Conservation (phyloP, 768 basidiomycete species). For the Boletus rubropictus region DNA sequence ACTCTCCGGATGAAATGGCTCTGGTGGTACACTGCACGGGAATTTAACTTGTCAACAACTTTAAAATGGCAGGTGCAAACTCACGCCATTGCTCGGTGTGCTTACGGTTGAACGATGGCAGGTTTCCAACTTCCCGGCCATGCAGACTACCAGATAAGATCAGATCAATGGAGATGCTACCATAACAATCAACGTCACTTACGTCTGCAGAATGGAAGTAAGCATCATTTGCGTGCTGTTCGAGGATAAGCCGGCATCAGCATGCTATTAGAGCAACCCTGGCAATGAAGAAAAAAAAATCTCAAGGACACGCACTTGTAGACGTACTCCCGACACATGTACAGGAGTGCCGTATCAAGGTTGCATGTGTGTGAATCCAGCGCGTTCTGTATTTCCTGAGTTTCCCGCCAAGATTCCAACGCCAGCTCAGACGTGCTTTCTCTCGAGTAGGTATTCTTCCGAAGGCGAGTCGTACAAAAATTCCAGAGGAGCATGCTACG, state of each 20-base stretch:
- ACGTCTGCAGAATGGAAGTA: conserved; percentile 61
- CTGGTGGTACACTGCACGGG: conserved; percentile 56
- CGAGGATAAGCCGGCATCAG: conserved; percentile 14
- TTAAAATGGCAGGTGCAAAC: conserved; percentile 26
- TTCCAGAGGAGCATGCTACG: conserved; percentile 80
- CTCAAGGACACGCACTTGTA: conserved; percentile 53
- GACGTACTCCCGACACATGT: conserved; percentile 63
- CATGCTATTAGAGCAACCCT: conserved; percentile 8
- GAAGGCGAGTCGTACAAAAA: conserved; percentile 50
- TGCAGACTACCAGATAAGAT: conserved; percentile 41
- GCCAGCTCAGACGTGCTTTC: conserved; percentile 57
- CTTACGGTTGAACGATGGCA: conserved; percentile 59
- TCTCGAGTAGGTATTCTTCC: conserved; percentile 36
- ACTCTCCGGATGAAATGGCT: conserved; percentile 59
- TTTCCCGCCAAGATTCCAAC: conserved; percentile 60
- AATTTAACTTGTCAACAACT: conserved; percentile 2
- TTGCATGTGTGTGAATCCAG: conserved; percentile 67
- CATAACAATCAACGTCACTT: conserved; percentile 25
- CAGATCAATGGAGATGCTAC: not conserved
- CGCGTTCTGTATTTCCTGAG: conserved; percentile 59
- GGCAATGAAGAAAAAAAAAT: conserved; percentile 1
- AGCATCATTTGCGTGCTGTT: conserved; percentile 59
- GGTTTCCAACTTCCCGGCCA: conserved; percentile 40
- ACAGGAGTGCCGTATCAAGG: conserved; percentile 60
- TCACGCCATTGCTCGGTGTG: conserved; percentile 77